A percentile compares a stretch with the other conserved stretches of the same genome.
Conservation (phyloP, 176 grass and related monocot genomes). For the Triticum urartu region DNA sequence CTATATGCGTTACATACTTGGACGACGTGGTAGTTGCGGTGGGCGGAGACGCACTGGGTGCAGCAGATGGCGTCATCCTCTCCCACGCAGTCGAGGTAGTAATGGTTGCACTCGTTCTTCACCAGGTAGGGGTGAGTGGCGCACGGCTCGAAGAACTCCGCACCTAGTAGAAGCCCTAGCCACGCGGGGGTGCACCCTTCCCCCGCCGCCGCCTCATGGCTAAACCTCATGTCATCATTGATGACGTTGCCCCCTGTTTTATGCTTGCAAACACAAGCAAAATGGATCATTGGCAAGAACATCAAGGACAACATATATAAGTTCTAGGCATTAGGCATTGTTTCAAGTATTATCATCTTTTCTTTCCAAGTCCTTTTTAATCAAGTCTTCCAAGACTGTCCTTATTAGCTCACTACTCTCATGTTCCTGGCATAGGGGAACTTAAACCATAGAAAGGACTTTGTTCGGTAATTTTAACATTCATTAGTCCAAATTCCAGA, state of each 20-base stretch:
- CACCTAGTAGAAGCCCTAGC: not conserved
- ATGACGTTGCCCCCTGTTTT: not conserved
- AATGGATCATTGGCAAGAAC: too few species aligned
- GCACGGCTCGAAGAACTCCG: constrained; percentile 6
- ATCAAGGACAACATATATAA: too few species aligned
- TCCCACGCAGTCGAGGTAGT: not conserved
- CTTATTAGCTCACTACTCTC: too few species aligned
- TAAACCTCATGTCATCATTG: too few species aligned
- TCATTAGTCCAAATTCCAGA: too few species aligned
- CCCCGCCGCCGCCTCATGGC: not conserved
- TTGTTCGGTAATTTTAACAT: too few species aligned
- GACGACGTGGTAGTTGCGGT: not conserved
- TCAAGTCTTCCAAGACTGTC: too few species aligned
- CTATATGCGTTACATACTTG: not conserved
- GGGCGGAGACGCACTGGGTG: not conserved
- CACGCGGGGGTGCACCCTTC: constrained; percentile 2
- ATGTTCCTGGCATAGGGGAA: too few species aligned
- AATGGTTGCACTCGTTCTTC: constrained; percentile 5
- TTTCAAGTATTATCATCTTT: too few species aligned
- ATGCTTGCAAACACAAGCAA: not conserved
- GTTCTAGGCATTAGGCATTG: not conserved
- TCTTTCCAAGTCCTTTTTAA: too few species aligned
- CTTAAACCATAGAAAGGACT: too few species aligned
- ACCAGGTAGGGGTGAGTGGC: not conserved
- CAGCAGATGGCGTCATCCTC: not conserved